A percentile compares a stretch with the other conserved stretches of the same genome.
These are phyloP conservation scores for Biscogniauxia marginata DNA, from an alignment of 2,329 filamentous ascomycete species.

Conservation along the genomic window DNA sequence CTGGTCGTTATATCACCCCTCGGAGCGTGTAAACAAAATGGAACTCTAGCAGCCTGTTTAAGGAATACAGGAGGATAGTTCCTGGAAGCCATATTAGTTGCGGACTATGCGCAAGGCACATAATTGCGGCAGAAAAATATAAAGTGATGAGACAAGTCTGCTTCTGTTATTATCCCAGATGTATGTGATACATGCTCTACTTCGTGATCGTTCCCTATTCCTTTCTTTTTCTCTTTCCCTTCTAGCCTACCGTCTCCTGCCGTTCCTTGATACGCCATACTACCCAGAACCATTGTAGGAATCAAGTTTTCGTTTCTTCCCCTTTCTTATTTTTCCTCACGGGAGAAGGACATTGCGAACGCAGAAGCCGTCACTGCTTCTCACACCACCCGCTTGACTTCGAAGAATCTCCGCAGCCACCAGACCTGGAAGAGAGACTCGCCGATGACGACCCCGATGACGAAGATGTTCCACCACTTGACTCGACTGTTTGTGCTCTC, in stretches of 20 bases:
- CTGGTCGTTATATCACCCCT: no score
- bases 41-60: no score
- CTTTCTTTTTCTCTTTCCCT: neutral
- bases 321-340: neutral
- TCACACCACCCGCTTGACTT: slow-evolving; percentile 71
- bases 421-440: slow-evolving; percentile 98
- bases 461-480: slow-evolving; percentile 99
- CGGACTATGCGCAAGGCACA: no score
- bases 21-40: no score
- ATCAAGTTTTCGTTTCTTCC: neutral
- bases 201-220: neutral
- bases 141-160: neutral
- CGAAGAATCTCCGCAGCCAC: slow-evolving; percentile 98
- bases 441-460: slow-evolving; percentile 82
- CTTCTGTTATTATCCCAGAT: neutral
- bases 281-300: neutral
- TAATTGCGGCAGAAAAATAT: neutral
- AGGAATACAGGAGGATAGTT: no score
- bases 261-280: neutral
- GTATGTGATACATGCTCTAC: neutral
- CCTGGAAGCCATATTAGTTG: no score
- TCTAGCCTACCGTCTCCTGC: neutral
- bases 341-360: neutral
- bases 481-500: slow-evolving; percentile 97
- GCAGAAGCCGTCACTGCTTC: neutral